Evolutionary conservation across 2,329 filamentous ascomycete genomes (phyloP), one percentile per base, ranked within the genome.

Genomic region (Ilyonectria destructans): DNA sequence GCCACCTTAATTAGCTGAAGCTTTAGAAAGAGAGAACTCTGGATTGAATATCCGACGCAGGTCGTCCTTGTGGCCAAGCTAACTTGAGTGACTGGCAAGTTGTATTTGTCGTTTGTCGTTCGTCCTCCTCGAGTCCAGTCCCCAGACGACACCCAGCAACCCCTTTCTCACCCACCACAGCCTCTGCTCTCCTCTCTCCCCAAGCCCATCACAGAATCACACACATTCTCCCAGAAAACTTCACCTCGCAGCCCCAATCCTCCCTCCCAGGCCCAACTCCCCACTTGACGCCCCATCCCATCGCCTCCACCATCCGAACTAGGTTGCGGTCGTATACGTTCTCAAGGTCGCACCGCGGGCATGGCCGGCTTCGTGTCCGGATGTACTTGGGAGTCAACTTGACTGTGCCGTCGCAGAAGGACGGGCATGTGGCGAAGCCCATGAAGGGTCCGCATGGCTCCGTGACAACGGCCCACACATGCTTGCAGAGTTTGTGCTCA

Each of bases 391-490:
- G 82, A 29, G 77, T 68, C 21, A 78, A 75, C 68, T 83, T 82
- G 58, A 81, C 74, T 35, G 75, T 74, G 59, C 82, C 81, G 70
- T 81, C 80, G 61, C 79, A 77, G 70, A 88, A 85, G 43, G 63
- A 69, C 0, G 78, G 74, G 77, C 88, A 90, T 31, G 79, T 85
- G 66, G 77, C 78, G 78, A 89, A 89, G 67, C 87, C 86, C 77
- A 82, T 81, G 13, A 83, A 83, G 0, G 85, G 85, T 4, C 74
- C 80, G 79, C 88, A 90, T 6, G 85, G 83, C 51, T 78, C 69
- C 4, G 77, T 77, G 73, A 89, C 81, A 67, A 83, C 75, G 48
- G 85, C 81, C 87, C 87, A 90, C 71, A 81, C 82, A 80, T 88
- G 87, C 12, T 80, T 79, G 82, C 87, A 89, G 66, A 71, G 72